Conservation (phyloP, 176 grass and related monocot species). For the Alloteropsis semialata region DNA sequence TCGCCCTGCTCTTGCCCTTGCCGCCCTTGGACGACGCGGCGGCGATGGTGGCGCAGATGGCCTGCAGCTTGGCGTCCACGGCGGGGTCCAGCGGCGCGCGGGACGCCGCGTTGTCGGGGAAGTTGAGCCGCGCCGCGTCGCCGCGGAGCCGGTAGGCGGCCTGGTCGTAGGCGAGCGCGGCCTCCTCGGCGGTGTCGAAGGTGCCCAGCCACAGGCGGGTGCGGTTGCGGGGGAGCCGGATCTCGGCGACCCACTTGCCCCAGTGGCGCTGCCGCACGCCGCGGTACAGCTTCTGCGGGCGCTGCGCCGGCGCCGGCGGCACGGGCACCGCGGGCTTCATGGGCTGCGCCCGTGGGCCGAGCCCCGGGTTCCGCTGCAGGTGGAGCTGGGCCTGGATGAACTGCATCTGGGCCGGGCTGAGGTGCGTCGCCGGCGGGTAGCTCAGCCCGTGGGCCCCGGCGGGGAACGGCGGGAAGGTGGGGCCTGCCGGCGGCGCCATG, state of each 20-base stretch:
- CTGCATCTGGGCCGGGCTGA: constrained; percentile 37
- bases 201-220: constrained; percentile 88
- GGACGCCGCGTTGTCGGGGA: constrained; percentile 40
- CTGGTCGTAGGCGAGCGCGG: constrained; percentile 45
- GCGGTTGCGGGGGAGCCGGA: constrained; percentile 68
- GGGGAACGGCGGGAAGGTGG: background rate
- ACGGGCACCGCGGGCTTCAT: constrained; percentile 7
- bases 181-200: constrained; percentile 93
- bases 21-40: constrained; percentile 15
- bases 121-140: constrained; percentile 52
- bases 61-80: constrained; percentile 62
- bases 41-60: constrained; percentile 54
- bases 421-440: background rate
- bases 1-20: background rate
- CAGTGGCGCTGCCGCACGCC: constrained; percentile 86
- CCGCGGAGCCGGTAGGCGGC: constrained; percentile 50
- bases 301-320: background rate
- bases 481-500: background rate
- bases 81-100: constrained; percentile 26
- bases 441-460: background rate
- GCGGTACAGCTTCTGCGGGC: constrained; percentile 62
- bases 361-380: background rate
- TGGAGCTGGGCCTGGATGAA: constrained; percentile 30
- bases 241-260: constrained; percentile 93
- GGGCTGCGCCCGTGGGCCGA: constrained; percentile 32